phyloP scores from a whole-genome alignment of 129 eudicot species.

The Pulicaria dysenterica region DNA sequence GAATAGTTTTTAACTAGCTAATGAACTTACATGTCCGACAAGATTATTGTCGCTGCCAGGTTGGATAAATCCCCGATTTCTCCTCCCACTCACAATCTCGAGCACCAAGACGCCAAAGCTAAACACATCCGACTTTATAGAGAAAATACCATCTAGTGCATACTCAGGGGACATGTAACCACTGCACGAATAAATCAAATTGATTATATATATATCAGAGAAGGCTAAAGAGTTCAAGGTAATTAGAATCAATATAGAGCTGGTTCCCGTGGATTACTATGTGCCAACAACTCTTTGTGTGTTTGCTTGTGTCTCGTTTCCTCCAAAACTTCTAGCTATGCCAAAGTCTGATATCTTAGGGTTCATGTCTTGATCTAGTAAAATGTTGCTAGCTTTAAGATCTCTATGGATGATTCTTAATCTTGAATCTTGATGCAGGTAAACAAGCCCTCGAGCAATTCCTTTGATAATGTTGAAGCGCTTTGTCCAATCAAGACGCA shows the following conservation, averaged over 20 bases:
- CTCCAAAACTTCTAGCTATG: slow-evolving; percentile 45
- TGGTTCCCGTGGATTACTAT: slow-evolving; percentile 30
- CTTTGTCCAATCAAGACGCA: slow-evolving; percentile 31
- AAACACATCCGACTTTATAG: slow-evolving; percentile 39
- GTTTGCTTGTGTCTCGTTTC: slow-evolving; percentile 39
- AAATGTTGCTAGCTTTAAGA: slow-evolving; percentile 40
- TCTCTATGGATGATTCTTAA: slow-evolving; percentile 48
- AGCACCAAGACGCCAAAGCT: slow-evolving; percentile 42
- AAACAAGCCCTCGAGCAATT: slow-evolving; percentile 46
- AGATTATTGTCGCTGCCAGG: slow-evolving; percentile 36
- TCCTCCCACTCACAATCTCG: slow-evolving; percentile 41
- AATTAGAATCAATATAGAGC: not conserved
- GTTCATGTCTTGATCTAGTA: slow-evolving; percentile 43
- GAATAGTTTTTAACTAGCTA: not conserved
- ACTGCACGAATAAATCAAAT: slow-evolving; percentile 19
- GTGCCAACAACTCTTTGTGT: slow-evolving; percentile 46
- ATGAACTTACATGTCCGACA: slow-evolving; percentile 39
- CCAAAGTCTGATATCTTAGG: slow-evolving; percentile 51
- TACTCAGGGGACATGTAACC: slow-evolving; percentile 51
- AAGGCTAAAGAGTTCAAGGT: not conserved
- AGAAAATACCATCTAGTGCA: slow-evolving; percentile 36
- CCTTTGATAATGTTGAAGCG: slow-evolving; percentile 43
- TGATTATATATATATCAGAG: not conserved
- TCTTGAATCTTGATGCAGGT: slow-evolving; percentile 47
- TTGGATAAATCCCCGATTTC: slow-evolving; percentile 38